A percentile compares a stretch with the other conserved stretches of the same genome.
Evolutionary conservation across 2,329 filamentous ascomycete genomes (phyloP).

Genomic region (Apiospora kogelbergensis): DNA sequence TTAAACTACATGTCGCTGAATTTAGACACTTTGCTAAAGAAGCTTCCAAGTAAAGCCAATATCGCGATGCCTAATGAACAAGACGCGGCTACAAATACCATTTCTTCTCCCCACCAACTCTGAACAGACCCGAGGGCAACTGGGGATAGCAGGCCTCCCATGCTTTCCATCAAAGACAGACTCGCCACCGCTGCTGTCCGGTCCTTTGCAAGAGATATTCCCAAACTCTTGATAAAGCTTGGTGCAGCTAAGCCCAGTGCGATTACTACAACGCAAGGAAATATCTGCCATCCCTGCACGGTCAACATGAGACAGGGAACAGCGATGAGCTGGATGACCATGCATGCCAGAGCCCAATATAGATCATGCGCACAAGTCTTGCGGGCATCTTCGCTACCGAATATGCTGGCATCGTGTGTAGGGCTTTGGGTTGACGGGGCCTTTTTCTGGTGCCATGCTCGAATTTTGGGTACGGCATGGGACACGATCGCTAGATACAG

Average conservation of each 20-base stretch:
- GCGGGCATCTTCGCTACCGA: too few relatives aligned
- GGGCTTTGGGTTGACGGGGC: too few relatives aligned
- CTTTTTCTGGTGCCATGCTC: too few relatives aligned
- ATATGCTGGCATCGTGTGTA: too few relatives aligned
- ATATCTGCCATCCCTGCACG: not conserved
- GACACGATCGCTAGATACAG: conserved; percentile 1
- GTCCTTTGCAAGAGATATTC: not conserved
- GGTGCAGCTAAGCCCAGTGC: not conserved
- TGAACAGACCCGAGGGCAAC: not conserved
- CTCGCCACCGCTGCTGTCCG: not conserved
- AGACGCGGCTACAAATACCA: too few relatives aligned
- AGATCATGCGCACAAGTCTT: too few relatives aligned
- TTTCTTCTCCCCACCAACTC: not conserved
- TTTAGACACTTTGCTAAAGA: too few relatives aligned
- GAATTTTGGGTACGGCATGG: too few relatives aligned
- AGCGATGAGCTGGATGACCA: not conserved
- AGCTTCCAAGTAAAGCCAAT: too few relatives aligned
- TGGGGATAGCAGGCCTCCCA: not conserved
- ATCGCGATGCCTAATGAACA: too few relatives aligned
- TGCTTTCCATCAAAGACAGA: not conserved
- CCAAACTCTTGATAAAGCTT: conserved; percentile 1
- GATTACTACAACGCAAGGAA: not conserved
- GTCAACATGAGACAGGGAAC: not conserved
- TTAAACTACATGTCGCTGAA: too few relatives aligned
- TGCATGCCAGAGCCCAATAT: not conserved